phyloP scores from a whole-genome alignment of 306 rosid genomes.

The Pyrus pyrifolia region DNA sequence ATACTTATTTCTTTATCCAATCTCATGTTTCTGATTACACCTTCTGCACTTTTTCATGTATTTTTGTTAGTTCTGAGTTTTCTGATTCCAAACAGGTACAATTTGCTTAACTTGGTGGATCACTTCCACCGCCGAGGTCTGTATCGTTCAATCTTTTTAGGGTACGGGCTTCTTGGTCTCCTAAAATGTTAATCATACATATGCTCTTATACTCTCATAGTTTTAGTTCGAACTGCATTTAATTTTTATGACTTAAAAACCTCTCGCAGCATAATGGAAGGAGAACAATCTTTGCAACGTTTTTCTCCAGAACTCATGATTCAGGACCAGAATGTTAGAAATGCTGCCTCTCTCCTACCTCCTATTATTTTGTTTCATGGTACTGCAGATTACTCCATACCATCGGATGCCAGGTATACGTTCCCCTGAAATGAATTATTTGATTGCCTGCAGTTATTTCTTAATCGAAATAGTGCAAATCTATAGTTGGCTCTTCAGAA shows the following conservation, averaged over 20 bases:
- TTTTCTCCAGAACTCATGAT: conserved; percentile 84
- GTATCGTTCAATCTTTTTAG: conserved; percentile 66
- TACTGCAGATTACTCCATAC: conserved; percentile 88
- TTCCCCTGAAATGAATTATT: conserved; percentile 8
- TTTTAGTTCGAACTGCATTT: conserved; percentile 8
- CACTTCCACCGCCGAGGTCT: conserved; percentile 82
- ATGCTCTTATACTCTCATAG: neutral
- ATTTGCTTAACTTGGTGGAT: conserved; percentile 58
- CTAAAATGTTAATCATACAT: neutral
- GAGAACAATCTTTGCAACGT: conserved; percentile 64
- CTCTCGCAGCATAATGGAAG: conserved; percentile 90
- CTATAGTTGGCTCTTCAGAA: neutral
- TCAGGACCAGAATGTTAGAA: conserved; percentile 56
- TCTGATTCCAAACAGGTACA: conserved; percentile 63
- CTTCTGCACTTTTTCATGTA: conserved; percentile 12
- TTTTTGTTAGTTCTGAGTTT: neutral
- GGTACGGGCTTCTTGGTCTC: conserved; percentile 31
- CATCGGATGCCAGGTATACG: conserved; percentile 72
- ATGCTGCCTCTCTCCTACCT: conserved; percentile 69
- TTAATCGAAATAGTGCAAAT: neutral
- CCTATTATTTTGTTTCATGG: conserved; percentile 71
- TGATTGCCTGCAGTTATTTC: neutral
- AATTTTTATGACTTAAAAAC: conserved; percentile 17
- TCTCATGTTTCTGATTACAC: neutral
- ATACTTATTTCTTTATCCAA: too few species aligned